These are phyloP conservation scores for Crithidia brevicula DNA, from an alignment of 208 protist genomes.

Conservation along the genomic window DNA sequence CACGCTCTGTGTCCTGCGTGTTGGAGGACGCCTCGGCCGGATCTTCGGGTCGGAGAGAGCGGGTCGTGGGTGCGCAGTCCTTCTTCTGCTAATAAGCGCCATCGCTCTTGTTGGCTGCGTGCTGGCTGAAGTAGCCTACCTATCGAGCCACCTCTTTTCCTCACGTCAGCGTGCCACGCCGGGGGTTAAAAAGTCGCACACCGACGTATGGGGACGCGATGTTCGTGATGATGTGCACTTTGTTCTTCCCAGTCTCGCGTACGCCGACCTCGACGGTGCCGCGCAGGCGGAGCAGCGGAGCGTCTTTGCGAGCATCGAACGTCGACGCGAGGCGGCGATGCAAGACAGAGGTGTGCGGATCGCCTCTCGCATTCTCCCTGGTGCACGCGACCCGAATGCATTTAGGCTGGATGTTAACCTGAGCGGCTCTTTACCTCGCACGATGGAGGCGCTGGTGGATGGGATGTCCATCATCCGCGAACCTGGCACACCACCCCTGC, in stretches of 20 bases:
- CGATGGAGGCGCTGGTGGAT: slow-evolving; percentile 17
- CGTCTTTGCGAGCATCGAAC: background rate
- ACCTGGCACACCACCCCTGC: slow-evolving; percentile 20
- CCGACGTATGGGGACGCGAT: slow-evolving; percentile 3
- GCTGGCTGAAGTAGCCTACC: background rate
- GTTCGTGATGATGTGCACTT: slow-evolving; percentile 3
- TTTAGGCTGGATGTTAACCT: background rate
- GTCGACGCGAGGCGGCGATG: background rate
- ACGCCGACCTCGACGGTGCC: background rate
- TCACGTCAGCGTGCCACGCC: background rate
- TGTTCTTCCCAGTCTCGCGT: background rate
- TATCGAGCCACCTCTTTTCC: no score
- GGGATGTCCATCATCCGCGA: background rate
- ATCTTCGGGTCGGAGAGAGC: slow-evolving; percentile 20
- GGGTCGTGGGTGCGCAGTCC: slow-evolving; percentile 7
- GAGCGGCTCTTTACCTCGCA: background rate
- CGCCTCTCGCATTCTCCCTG: background rate
- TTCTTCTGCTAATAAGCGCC: background rate
- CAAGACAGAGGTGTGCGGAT: background rate
- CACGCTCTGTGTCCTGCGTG: slow-evolving; percentile 12
- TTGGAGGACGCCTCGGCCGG: slow-evolving; percentile 6
- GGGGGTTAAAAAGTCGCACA: background rate
- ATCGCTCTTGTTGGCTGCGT: background rate
- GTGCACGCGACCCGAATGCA: slow-evolving; percentile 10
- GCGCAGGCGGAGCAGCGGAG: slow-evolving; percentile 4